Evolutionary conservation across 257 asterid species (phyloP).

Genomic region (Solanum tarijense): DNA sequence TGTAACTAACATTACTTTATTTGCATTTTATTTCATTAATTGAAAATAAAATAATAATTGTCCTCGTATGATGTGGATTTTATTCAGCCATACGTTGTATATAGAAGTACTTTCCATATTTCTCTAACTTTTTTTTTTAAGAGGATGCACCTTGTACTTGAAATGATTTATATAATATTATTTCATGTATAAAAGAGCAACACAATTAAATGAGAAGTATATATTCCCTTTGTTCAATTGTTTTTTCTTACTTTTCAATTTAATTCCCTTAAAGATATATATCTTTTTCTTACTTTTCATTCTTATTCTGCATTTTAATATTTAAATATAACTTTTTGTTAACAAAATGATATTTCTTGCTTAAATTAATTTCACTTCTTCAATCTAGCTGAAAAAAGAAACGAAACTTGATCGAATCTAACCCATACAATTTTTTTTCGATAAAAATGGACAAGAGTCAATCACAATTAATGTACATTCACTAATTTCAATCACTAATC

Average conservation of each 20-base stretch:
- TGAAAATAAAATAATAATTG: neutral
- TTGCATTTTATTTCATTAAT: neutral
- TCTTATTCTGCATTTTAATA: too few relatives aligned
- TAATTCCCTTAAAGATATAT: too few relatives aligned
- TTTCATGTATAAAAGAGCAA: neutral
- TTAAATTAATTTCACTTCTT: too few relatives aligned
- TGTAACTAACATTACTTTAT: conserved; percentile 6
- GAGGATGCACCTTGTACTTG: neutral
- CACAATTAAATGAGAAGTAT: neutral
- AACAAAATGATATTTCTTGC: neutral
- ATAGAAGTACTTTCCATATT: neutral
- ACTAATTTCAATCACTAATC: neutral
- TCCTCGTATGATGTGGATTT: neutral
- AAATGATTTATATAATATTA: neutral
- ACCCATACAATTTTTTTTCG: neutral
- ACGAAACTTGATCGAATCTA: too few relatives aligned
- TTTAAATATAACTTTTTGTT: too few relatives aligned
- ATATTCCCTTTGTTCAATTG: neutral
- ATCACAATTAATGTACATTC: neutral
- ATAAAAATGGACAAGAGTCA: neutral
- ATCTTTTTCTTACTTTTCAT: too few relatives aligned
- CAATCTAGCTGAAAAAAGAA: too few relatives aligned
- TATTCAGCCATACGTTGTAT: neutral
- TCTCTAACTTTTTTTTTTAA: neutral
- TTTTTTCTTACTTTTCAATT: neutral